Evolutionary conservation across 2,329 filamentous ascomycete genomes (phyloP).

Genomic region (Ceratocystiopsis minuta): DNA sequence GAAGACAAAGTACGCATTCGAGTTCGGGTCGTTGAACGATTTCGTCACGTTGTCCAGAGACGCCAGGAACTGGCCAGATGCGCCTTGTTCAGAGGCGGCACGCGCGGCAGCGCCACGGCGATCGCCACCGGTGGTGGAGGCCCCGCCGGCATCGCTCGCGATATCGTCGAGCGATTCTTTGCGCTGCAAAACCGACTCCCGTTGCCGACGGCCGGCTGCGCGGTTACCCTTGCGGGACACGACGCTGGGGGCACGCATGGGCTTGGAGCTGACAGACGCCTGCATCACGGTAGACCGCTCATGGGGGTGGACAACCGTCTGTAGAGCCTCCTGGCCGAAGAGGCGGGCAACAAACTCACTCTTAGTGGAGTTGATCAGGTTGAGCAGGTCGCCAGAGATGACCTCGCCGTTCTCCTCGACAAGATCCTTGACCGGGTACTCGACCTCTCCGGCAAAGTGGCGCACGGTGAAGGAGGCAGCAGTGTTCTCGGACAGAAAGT

Average conservation of each 20-base stretch:
- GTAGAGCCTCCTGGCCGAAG: conserved; percentile 89
- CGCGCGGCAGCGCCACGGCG: conserved; percentile 8
- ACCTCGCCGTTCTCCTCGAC: conserved; percentile 93
- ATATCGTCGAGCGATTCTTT: conserved; percentile 26
- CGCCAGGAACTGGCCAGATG: conserved; percentile 78
- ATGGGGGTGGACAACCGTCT: conserved; percentile 82
- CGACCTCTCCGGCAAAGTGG: conserved; percentile 92
- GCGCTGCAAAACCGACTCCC: conserved; percentile 16
- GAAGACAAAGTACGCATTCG: conserved; percentile 92
- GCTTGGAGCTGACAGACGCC: conserved; percentile 89
- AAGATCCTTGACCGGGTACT: conserved; percentile 73
- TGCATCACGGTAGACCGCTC: conserved; percentile 87
- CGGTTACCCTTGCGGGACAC: conserved; percentile 50
- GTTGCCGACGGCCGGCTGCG: conserved; percentile 13
- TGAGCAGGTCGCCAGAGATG: conserved; percentile 89
- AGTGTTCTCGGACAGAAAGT: conserved; percentile 70
- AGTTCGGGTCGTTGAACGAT: conserved; percentile 61
- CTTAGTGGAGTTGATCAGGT: conserved; percentile 73
- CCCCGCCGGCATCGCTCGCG: conserved; percentile 21
- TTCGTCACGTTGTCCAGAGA: conserved; percentile 83
- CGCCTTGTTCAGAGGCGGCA: conserved; percentile 50
- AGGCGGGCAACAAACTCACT: conserved; percentile 77
- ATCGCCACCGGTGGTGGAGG: conserved; percentile 17
- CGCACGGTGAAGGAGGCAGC: conserved; percentile 74
- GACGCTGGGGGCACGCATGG: conserved; percentile 79